phyloP scores from a whole-genome alignment of 352 stramenopile species.

The Phytophthora pini region DNA sequence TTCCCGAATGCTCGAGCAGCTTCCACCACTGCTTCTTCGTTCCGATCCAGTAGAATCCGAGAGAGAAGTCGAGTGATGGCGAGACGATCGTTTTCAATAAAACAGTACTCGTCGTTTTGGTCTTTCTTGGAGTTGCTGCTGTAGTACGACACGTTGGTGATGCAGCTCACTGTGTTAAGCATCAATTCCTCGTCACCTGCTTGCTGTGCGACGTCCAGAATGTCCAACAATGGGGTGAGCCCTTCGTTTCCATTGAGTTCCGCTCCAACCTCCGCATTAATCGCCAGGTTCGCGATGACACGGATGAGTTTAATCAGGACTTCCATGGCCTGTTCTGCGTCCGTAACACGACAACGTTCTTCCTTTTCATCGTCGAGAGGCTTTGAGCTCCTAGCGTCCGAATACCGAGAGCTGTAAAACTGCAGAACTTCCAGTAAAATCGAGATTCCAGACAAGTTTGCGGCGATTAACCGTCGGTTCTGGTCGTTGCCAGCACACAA shows the following conservation, averaged over 20 bases:
- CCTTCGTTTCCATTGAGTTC: conserved; percentile 44
- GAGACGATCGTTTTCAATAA: conserved; percentile 56
- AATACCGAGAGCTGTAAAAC: conserved; percentile 55
- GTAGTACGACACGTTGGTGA: conserved; percentile 92
- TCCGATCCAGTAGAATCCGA: conserved; percentile 67
- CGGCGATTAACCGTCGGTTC: conserved; percentile 60
- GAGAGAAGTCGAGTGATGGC: conserved; percentile 47
- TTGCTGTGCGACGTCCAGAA: conserved; percentile 47
- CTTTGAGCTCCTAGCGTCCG: conserved; percentile 1
- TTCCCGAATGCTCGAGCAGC: conserved; percentile 87
- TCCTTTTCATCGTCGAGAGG: conserved; percentile 10
- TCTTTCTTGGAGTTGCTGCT: conserved; percentile 5
- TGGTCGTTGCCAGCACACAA: conserved; percentile 87
- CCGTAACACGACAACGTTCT: conserved; percentile 10
- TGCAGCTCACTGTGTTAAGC: conserved; percentile 87
- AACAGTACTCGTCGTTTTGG: conserved; percentile 21
- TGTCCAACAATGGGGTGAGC: conserved; percentile 48
- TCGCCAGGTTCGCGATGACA: conserved; percentile 82
- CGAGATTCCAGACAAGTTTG: conserved; percentile 36
- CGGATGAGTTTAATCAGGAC: conserved; percentile 87
- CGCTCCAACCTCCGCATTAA: conserved; percentile 71
- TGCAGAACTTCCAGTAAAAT: conserved; percentile 53
- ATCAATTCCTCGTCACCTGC: conserved; percentile 80
- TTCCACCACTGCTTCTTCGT: conserved; percentile 88
- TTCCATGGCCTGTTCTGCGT: conserved; percentile 47